Evolutionary conservation across 371 early-diverging fungal genomes (phyloP), one percentile per base, ranked within the genome.

Genomic region (Phascolomyces articulosus): DNA sequence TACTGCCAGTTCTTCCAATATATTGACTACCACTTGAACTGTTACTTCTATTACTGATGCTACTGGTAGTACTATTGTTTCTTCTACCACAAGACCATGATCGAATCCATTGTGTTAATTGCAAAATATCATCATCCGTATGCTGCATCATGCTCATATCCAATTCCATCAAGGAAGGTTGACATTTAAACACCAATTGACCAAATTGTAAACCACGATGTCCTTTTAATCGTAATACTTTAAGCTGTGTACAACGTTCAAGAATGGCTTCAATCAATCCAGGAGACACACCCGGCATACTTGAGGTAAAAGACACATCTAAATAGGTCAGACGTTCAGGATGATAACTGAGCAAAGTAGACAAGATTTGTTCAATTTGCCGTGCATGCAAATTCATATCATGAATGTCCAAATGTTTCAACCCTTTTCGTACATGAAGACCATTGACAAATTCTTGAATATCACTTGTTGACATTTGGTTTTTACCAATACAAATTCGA

Each of bases 381-480:
- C 62, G 54, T 21, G 58, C 59, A 4, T 56, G 55, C 21, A 80
- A 44, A 0, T 66, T 71, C 41, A 74, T 73, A 6, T 72, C 69
- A 27, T 72, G 67, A 21, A 80, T 53, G n/a, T 70, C 64, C 2
- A 80, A 60, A 18, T 73, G 71, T 26, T 63, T 67, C 16, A 78
- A 66, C 2, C 71, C 64, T 23, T 64, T 69, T 21, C 66, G 64
- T 3, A 60, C 68, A 15, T 56, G 58, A 10, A 80, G 71, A 24
- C 78, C 78, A 11, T 56, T 58, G 2, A 74, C 61, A 4, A 80
- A 29, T 9, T 67, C 63, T 3, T 63, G 58, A 24, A 78, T 47
- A 31, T 80, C 80, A 0, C 55, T 15, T 23, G 60, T 53, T 24
- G 74, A 58, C 47, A 80, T 53, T 16, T 28, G 60, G 41, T 80